Base-by-base conservation (phyloP, 192 early-diverging fungal species). In the Geranomyces variabilis region DNA sequence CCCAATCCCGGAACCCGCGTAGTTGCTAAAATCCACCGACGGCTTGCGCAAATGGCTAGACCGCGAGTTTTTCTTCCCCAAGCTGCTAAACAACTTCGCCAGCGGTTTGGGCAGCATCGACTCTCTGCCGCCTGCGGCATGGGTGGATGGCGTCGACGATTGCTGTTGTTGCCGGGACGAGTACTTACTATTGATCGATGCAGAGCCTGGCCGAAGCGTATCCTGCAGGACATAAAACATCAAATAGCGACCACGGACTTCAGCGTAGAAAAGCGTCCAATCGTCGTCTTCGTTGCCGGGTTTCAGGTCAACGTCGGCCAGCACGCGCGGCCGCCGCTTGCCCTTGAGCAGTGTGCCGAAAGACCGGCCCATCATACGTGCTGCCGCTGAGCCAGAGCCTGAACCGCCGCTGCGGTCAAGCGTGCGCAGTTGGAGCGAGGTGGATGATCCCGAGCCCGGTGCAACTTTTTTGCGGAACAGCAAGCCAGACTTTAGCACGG, bases 211-310 rank as follows among this genome's bases (percentile, higher is more conserved):
- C 17, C 45, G 71, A 10, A 48, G 60, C 41, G 55, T 29, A 19
- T 66, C 64, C 29, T 64, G 63, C 17, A 82, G 53, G 8, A 70
- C 56, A 58, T 80, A 83, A 56, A 83, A 83, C 48, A 83, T 73
- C 79, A 83, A 64, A 51, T 80, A 83, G 19, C 76, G 73, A 22
- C 74, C 81, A 7, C 81, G 51, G 29, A 83, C 74, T 75, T 83
- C 81, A 1, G 70, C 75, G 46, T 75, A 83, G 64, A 69, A 80
- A 6, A 83, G 26, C 10, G 24, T 60, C 80, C 80, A 82, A 28
- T 82, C 78, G 17, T 80, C 80, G 21, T 77, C 77, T 10, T 80
- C 77, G 21, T 17, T 62, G 24, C 17, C 12, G 43, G 43, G 10
- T 22, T 17, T 17, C 17, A 43, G 5, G 6, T 15, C 34, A 21